Evolutionary conservation across 805 yeast genomes (phyloP), one percentile per base, ranked within the genome.

Genomic region (Candida sphagnicola): DNA sequence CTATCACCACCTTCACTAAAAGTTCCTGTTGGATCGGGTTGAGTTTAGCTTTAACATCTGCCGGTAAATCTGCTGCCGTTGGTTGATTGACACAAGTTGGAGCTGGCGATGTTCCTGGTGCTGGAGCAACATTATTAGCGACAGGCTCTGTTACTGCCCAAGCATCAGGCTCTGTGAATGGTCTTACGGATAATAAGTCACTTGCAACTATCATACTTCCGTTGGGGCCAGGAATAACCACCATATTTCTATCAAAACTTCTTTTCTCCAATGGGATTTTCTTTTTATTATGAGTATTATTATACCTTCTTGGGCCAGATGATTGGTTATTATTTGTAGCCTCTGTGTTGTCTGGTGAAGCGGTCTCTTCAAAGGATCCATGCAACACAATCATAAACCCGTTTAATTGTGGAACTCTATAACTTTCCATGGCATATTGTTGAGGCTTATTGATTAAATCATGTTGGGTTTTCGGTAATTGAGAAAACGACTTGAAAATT

Each of bases 181-280:
- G 72, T 46, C 95, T 78, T 3, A 93, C 62, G 12, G 80, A 70
- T 37, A 93, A 67, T 56, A 86, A 58, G 61, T 93, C 99, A 24
- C 95, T 83, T 12, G 95, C 96, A 21, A 93, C 79, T n/a, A 88
- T 67, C 67, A 87, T 77, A 21, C 77, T 65, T 4, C 89, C 85
- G 40, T 74, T 73, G 13, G 80, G 75, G 11, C 82, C 83, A 1
- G 81, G 82, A 11, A 85, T 80, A 2, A 89, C 81, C n/a, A 86
- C 69, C 56, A 93, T 80, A 0, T 82, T 72, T 54, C 99, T 74
- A 58, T 93, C 99, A 59, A 93, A 93, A 8, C 93, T 78, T 56
- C 93, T 83, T 48, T 70, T 72, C 4, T 76, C 65, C 25, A 82
- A 61, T 21, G 72, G 57, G 15, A 56, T 39, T 40, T 59, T 62